These are phyloP conservation scores for Cyclotella kingstonii DNA, from an alignment of 108 stramenopile species.

Conservation along the genomic window DNA sequence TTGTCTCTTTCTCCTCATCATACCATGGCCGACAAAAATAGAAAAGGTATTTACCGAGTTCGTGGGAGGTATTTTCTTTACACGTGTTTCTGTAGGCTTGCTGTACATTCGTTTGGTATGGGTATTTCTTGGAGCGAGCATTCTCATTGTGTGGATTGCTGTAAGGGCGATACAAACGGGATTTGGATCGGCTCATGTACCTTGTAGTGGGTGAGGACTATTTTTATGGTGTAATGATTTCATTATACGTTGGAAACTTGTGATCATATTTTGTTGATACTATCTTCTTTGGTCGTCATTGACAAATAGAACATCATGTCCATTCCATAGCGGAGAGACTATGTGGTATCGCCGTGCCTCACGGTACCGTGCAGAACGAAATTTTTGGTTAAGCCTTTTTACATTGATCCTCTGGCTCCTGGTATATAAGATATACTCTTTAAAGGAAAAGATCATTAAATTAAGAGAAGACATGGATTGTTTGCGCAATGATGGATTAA, in stretches of 20 bases:
- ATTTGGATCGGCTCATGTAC: conserved; percentile 30
- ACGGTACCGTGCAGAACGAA: conserved; percentile 41
- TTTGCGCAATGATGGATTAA: conserved; percentile 9
- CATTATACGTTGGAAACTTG: not conserved
- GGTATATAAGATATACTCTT: conserved; percentile 32
- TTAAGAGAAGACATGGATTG: conserved; percentile 16
- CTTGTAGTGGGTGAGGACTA: conserved; percentile 35
- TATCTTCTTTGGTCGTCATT: not conserved
- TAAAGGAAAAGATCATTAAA: conserved; percentile 37
- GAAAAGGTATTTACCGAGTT: conserved; percentile 27
- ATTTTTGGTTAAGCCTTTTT: conserved; percentile 47
- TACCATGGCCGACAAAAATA: conserved; percentile 16
- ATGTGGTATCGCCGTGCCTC: conserved; percentile 44
- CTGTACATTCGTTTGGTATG: conserved; percentile 37
- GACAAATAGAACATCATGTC: conserved; percentile 28
- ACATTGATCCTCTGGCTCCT: conserved; percentile 44
- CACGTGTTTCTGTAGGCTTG: conserved; percentile 23
- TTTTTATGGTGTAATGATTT: not conserved
- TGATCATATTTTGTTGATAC: not conserved
- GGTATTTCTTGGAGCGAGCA: conserved; percentile 28
- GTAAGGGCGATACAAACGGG: conserved; percentile 15
- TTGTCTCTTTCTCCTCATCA: conserved; percentile 28
- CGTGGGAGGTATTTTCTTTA: conserved; percentile 43
- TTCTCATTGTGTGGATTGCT: conserved; percentile 26
- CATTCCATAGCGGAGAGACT: conserved; percentile 40